phyloP scores from a whole-genome alignment of 192 early-diverging fungal species.

The Blastocladiella britannica region DNA sequence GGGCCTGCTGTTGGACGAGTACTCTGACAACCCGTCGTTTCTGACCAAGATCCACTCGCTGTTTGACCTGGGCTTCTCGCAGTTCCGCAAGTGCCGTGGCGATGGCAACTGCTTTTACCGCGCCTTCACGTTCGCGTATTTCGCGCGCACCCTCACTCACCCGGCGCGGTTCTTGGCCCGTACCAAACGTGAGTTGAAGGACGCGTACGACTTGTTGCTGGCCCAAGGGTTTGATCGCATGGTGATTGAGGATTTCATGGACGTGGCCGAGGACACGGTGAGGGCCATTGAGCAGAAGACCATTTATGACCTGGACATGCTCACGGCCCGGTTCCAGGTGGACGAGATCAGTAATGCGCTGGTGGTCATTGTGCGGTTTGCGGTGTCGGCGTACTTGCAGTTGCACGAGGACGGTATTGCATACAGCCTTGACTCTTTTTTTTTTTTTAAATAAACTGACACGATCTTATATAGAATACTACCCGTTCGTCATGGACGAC shows the following conservation, averaged over 20 bases:
- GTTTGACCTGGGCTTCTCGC: conserved; percentile 14
- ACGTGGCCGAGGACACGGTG: conserved; percentile 20
- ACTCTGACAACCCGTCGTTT: conserved; percentile 24
- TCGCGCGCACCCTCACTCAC: conserved; percentile 21
- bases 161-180: conserved; percentile 7
- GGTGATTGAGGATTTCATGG: conserved; percentile 34
- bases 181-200: conserved; percentile 14
- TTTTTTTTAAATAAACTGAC: too few relatives aligned
- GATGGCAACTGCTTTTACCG: conserved; percentile 46
- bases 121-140: conserved; percentile 42
- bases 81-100: conserved; percentile 31
- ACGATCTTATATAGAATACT: too few relatives aligned
- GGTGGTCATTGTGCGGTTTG: conserved; percentile 31
- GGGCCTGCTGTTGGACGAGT: conserved; percentile 22
- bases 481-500: conserved; percentile 30
- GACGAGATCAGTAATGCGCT: conserved; percentile 34
- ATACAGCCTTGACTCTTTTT: too few relatives aligned
- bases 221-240: conserved; percentile 19
- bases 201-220: conserved; percentile 17
- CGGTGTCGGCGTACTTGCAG: conserved; percentile 33
- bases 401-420: conserved; percentile 24
- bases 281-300: conserved; percentile 6
- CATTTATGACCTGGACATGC: conserved; percentile 13
- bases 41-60: conserved; percentile 32
- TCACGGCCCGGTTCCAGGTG: conserved; percentile 25